Base-by-base conservation (phyloP, 352 stramenopile genomes). In the Phytopythium cucurbitacearum region DNA sequence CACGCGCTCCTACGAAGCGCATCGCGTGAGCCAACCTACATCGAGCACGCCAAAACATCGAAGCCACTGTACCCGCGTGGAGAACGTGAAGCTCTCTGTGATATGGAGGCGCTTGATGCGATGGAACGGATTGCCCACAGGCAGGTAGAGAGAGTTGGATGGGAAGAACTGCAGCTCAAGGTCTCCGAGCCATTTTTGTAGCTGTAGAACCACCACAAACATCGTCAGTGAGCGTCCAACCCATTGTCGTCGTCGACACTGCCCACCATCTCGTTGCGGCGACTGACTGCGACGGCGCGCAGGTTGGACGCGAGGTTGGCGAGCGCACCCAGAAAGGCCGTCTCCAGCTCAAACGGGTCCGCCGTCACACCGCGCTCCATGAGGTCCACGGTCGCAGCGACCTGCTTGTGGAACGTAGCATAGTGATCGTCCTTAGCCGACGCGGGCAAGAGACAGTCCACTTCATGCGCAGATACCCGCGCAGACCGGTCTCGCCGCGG, bases 51-150 rank as follows among this genome's bases (percentile, higher is more conserved):
- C 8, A n/a, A 12, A 44, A 12, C 7, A 47, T 0, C 13, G 7
- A 28, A 54, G 8, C 7, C 4, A 13, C 46, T 53, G 12, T 58
- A 82, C 71, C 15, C 83, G 56, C 8, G 83, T 93, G 12, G 78
- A 90, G 48, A 94, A 94, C 0, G 80, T 91, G 62, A 94, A 94
- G 55, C 80, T 89, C 48, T 94, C 83, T 5, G 65, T 67, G 7
- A 91, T 71, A 52, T 91, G 83, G 40, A 94, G 82, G 16, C 70
- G 72, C 60, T 91, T 91, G 36, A 94, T 59, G 4, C 79, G 75
- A 41, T 94, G 83, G 43, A 77, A 87, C 28, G 77, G 70, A 48
- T 94, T 90, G 15, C 80, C 80, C 8, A 91, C 79, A 3, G 83
- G 83, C 2, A 94, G 35, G 40, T 91, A 94, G 9, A 94, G 69